Evolutionary conservation across 805 yeast genomes (phyloP), one percentile per base, ranked within the genome.

Genomic region (Candida ipomoeae): DNA sequence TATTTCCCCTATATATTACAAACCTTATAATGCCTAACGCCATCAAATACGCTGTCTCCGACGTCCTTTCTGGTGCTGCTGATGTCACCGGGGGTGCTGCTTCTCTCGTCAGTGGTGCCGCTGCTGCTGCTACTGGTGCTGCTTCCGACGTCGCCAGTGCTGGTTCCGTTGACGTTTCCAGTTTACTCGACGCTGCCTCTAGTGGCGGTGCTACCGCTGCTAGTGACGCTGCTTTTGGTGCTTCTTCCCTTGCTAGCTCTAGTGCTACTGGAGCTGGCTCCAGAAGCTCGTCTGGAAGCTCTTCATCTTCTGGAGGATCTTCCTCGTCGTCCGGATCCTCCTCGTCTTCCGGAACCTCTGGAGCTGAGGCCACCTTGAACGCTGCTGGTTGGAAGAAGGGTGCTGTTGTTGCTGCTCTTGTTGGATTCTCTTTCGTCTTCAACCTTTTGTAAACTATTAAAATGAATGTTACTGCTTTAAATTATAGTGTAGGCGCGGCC

Each of bases 371-470:
- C 48, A 48, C 53, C 48, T 44, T 49, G 42, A 34, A 57, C 38
- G 67, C 63, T 8, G 38, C 60, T 36, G 61, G 66, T 17, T 70
- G 73, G 75, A 71, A 71, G 62, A 69, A 61, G 60, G 64, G 71
- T 39, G 66, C 62, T 49, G 68, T 66, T 29, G 63, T 71, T 40
- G 71, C 69, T 42, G 71, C 68, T 46, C 42, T 71, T 48, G 64
- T 71, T 42, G 75, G 74, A 40, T 53, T 64, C 49, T 63, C 73
- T 36, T 67, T 71, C 51, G 49, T 69, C 31, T 55, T 68, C 58
- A 70, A 69, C 48, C 32, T 44, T 36, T 8, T 44, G 48, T 44
- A 35, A 44, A 26, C n/a, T 42, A 33, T 20, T 21, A 21, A 39
- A 35, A n/a, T 35, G 13, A 35, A 35, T n/a, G n/a, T 35, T 11